These are phyloP conservation scores for Anthostomella pinea DNA, from an alignment of 2,329 filamentous ascomycete species.

Conservation along the genomic window DNA sequence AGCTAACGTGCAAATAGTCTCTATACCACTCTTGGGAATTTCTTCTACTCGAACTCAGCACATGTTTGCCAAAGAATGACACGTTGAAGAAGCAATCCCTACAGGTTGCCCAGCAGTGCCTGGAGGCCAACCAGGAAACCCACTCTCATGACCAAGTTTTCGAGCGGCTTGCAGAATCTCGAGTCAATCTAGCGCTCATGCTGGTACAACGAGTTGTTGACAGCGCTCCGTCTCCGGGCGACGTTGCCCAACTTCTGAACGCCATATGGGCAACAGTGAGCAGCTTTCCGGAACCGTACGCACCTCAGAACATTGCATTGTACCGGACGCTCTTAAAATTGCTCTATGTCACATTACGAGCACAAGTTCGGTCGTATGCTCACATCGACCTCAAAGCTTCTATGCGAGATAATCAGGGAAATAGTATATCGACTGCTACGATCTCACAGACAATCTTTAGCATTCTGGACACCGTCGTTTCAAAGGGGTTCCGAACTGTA, in stretches of 20 bases:
- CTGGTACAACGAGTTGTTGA: slow-evolving; percentile 77
- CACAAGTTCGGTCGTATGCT: slow-evolving; percentile 46
- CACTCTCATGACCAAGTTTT: slow-evolving; percentile 80
- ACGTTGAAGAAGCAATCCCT: slow-evolving; percentile 67
- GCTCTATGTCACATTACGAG: slow-evolving; percentile 76
- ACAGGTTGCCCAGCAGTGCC: slow-evolving; percentile 71
- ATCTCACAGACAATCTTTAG: slow-evolving; percentile 68
- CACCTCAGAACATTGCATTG: slow-evolving; percentile 57
- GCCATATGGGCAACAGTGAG: slow-evolving; percentile 52
- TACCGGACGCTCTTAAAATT: slow-evolving; percentile 82
- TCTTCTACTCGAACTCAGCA: slow-evolving; percentile 78
- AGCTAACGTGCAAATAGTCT: slow-evolving; percentile 47
- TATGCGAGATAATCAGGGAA: slow-evolving; percentile 29
- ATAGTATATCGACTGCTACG: slow-evolving; percentile 39
- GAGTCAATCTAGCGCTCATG: slow-evolving; percentile 78
- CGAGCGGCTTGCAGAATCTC: slow-evolving; percentile 68
- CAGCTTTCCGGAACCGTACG: slow-evolving; percentile 52
- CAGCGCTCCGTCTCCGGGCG: slow-evolving; percentile 46
- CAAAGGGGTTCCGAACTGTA: slow-evolving; percentile 76
- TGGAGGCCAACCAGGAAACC: slow-evolving; percentile 71
- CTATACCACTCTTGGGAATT: slow-evolving; percentile 89
- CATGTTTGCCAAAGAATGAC: slow-evolving; percentile 51
- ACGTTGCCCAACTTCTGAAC: slow-evolving; percentile 50
- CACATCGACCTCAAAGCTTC: slow-evolving; percentile 17
- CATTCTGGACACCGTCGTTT: slow-evolving; percentile 75